A percentile compares a stretch with the other conserved stretches of the same genome.
phyloP scores from a whole-genome alignment of 2,329 filamentous ascomycete genomes.

The Zasmidium cellare region DNA sequence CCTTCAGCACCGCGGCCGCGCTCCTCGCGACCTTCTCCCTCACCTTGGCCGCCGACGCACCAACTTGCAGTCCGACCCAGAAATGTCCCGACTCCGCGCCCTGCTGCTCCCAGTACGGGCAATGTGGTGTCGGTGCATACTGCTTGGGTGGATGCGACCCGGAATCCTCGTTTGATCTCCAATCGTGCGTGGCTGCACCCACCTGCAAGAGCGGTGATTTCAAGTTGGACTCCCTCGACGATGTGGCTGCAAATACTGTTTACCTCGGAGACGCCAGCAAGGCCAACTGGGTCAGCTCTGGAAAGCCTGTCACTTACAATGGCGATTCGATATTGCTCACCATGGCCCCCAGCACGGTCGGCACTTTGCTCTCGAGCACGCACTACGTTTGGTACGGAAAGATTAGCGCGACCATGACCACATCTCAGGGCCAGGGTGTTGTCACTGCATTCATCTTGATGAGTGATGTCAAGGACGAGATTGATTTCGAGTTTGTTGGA shows the following conservation, averaged over 20 bases:
- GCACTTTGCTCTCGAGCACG: slow-evolving; percentile 81
- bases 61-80: slow-evolving; percentile 32
- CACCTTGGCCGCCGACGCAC: slow-evolving; percentile 24
- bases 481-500: slow-evolving; percentile 95
- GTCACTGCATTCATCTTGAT: slow-evolving; percentile 97
- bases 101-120: slow-evolving; percentile 66
- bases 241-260: slow-evolving; percentile 69
- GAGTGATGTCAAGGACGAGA: slow-evolving; percentile 95
- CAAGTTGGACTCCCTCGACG: slow-evolving; percentile 70
- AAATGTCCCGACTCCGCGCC: slow-evolving; percentile 34
- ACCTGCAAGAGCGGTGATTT: slow-evolving; percentile 75
- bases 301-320: slow-evolving; percentile 67
- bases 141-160: slow-evolving; percentile 96
- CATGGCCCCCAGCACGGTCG: slow-evolving; percentile 82
- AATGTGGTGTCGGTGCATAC: slow-evolving; percentile 91
- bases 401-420: slow-evolving; percentile 81
- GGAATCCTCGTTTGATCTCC: slow-evolving; percentile 75
- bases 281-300: slow-evolving; percentile 87
- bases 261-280: slow-evolving; percentile 82
- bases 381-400: slow-evolving; percentile 97
- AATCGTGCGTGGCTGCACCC: slow-evolving; percentile 82
- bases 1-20: slow-evolving; percentile 32
- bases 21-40: slow-evolving; percentile 33
- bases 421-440: slow-evolving; percentile 80
- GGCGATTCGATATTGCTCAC: slow-evolving; percentile 73